Evolutionary conservation across 2,329 filamentous ascomycete species (phyloP), one percentile per base, ranked within the genome.

Genomic region (Sporothrix phasma): DNA sequence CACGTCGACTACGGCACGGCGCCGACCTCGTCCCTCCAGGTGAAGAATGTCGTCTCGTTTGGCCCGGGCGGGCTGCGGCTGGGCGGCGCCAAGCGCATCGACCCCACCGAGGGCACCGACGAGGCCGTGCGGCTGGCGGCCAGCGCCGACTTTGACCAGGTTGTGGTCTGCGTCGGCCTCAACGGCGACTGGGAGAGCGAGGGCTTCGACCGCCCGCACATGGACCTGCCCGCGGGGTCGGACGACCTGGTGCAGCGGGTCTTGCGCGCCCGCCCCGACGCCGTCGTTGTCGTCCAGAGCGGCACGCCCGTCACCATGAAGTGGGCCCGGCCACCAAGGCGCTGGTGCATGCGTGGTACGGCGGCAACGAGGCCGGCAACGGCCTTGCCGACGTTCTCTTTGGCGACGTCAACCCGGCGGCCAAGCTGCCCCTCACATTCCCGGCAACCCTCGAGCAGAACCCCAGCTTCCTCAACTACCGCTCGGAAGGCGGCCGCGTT

Each of bases 401-500:
- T 67, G 85, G 84, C 53, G 77, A 81, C 61, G 77, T 81, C 63
- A 87, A 84, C 68, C 85, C 85, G 1, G 81, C 68, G 81, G 83
- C 85, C 15, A 92, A 92, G 73, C 79, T 92, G 1, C 87, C 88
- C 0, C 78, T 92, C 24, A 88, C 81, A 2, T 92, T 92, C 76
- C 90, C 90, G 0, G 79, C 78, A 61, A 78, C 80, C 17, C 72
- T 88, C 0, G 81, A 88, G 70, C 87, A 92, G 70, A 90, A 88
- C 66, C 89, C 90, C 1, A 84, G 88, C 0, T 92, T 87, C 75
- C 79, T 91, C 69, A 92, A 91, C 77, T 93, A 86, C 74, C 77
- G 81, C 43, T 82, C 82, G 13, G 88, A 93, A 73, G 84, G 86
- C 41, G 84, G 88, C 51, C 82, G 88, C 64, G 85, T 87, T 0